Percentiles rank a stretch among this genome's conserved stretches.
These are phyloP conservation scores for Aciculosporium take DNA, from an alignment of 2,329 filamentous ascomycete species.

Conservation along the genomic window DNA sequence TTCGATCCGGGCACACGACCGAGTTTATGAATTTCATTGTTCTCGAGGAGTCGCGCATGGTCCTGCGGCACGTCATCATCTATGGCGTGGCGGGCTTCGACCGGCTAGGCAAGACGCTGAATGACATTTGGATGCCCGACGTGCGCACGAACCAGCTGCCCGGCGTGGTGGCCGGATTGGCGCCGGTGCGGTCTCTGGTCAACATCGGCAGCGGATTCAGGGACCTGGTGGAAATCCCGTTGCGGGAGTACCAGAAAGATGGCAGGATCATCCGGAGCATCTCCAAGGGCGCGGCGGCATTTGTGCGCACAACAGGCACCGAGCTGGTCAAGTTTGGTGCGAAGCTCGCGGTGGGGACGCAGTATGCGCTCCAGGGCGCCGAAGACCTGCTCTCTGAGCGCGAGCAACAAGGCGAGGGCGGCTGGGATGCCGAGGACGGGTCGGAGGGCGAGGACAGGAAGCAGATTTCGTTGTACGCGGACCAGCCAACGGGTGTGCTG, in stretches of 20 bases:
- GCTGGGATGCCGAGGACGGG: conserved; percentile 43
- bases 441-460: conserved; percentile 56
- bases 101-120: conserved; percentile 73
- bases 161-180: conserved; percentile 74
- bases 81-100: conserved; percentile 90
- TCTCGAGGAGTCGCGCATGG: conserved; percentile 76
- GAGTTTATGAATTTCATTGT: conserved; percentile 99
- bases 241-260: conserved; percentile 87
- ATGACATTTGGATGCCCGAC: conserved; percentile 94
- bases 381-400: conserved; percentile 57
- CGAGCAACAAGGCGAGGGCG: conserved; percentile 21
- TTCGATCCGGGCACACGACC: conserved; percentile 84
- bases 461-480: conserved; percentile 80
- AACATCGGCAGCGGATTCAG: conserved; percentile 80
- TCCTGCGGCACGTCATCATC: conserved; percentile 75
- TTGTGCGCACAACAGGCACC: conserved; percentile 84
- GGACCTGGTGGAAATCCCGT: conserved; percentile 76
- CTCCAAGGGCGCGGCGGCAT: conserved; percentile 76
- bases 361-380: conserved; percentile 79
- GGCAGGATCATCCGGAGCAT: conserved; percentile 84
- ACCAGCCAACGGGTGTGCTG: conserved; percentile 80
- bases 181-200: conserved; percentile 77
- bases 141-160: conserved; percentile 81
- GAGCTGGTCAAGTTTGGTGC: conserved; percentile 91
- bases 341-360: conserved; percentile 86